These are phyloP conservation scores for Aureobasidium zeae DNA, from an alignment of 2,329 filamentous ascomycete genomes.

Conservation along the genomic window DNA sequence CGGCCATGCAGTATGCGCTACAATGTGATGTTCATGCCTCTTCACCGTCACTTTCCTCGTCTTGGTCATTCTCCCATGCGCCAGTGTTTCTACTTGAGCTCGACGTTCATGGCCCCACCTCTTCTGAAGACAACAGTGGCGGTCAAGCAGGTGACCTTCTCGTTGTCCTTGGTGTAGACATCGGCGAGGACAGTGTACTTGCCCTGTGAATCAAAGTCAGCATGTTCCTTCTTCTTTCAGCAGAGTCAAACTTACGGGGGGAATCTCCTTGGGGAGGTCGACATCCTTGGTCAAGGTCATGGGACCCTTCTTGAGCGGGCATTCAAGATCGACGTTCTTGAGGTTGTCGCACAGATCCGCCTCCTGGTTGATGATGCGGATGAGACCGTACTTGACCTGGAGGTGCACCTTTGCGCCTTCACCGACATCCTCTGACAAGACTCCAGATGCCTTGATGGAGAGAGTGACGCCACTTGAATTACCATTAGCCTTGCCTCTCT, in stretches of 20 bases:
- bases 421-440: slow-evolving; percentile 61
- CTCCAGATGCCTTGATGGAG: slow-evolving; percentile 67
- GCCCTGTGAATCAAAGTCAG: slow-evolving; percentile 77
- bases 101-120: slow-evolving; percentile 21
- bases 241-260: slow-evolving; percentile 59
- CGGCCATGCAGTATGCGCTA: neutral
- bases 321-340: slow-evolving; percentile 76
- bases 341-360: slow-evolving; percentile 86
- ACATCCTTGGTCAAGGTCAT: slow-evolving; percentile 68
- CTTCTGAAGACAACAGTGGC: slow-evolving; percentile 58
- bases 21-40: neutral
- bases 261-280: slow-evolving; percentile 75
- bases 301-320: slow-evolving; percentile 74
- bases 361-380: slow-evolving; percentile 72
- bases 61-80: too few species aligned
- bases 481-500: slow-evolving; percentile 13
- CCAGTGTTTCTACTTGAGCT: too few species aligned
- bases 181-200: slow-evolving; percentile 85
- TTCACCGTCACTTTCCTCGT: too few species aligned
- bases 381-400: slow-evolving; percentile 87
- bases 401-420: slow-evolving; percentile 74
- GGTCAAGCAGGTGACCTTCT: slow-evolving; percentile 77
- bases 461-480: slow-evolving; percentile 62
- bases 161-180: slow-evolving; percentile 66
- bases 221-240: slow-evolving; percentile 63